phyloP scores from a whole-genome alignment of 352 stramenopile genomes.

The Halophytophthora batemanensis region DNA sequence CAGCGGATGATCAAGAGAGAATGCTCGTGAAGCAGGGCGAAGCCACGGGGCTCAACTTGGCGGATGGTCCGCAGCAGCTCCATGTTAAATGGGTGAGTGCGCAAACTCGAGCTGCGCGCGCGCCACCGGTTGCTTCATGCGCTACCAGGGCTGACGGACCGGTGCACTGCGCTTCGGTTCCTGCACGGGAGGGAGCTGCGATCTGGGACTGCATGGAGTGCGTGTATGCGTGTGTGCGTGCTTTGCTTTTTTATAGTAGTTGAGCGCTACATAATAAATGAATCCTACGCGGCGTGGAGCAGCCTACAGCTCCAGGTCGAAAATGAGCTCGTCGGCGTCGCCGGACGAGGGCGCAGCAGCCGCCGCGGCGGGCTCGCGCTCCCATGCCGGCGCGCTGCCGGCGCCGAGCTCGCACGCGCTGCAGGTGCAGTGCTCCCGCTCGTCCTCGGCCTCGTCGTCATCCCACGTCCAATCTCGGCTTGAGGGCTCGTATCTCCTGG shows the following conservation, averaged over 20 bases:
- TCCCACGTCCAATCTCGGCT: slow-evolving; percentile 38
- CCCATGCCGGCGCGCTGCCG: neutral
- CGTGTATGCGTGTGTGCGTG: slow-evolving; percentile 4
- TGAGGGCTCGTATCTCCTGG: slow-evolving; percentile 32
- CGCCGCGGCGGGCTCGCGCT: neutral
- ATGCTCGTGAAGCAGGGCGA: neutral
- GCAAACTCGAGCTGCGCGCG: neutral
- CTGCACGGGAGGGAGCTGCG: no score
- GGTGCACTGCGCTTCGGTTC: no score
- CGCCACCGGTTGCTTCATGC: neutral
- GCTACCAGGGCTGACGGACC: no score
- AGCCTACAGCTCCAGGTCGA: slow-evolving; percentile 64
- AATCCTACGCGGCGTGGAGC: neutral
- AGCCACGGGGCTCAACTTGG: neutral
- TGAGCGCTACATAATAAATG: slow-evolving; percentile 38
- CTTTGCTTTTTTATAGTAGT: slow-evolving; percentile 37
- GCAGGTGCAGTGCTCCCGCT: slow-evolving; percentile 35
- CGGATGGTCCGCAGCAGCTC: neutral
- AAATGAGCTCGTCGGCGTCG: slow-evolving; percentile 49
- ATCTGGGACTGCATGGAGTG: no score
- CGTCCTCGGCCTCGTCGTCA: slow-evolving; percentile 30
- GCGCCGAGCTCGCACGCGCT: slow-evolving; percentile 27
- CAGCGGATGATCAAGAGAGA: no score
- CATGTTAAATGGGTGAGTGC: no score
- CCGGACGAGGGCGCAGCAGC: slow-evolving; percentile 8